Base-by-base conservation (phyloP, 805 yeast species). In the Zygoascus ofunaensis region DNA sequence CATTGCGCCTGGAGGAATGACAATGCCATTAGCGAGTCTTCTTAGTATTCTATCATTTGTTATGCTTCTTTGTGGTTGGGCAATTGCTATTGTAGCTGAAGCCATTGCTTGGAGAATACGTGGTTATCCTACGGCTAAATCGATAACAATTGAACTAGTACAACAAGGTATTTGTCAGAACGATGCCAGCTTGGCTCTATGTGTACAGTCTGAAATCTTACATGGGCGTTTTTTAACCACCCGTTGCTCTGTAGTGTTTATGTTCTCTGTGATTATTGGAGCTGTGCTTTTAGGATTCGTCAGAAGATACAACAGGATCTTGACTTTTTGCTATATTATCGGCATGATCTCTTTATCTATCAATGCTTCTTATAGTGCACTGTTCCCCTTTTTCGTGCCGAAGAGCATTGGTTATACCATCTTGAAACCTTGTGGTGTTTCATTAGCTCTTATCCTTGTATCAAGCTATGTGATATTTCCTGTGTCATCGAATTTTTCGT, bases 381-480 rank as follows among this genome's bases (percentile, higher is more conserved):
- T 53, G 26, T 21, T 53, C 24, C 64, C 64, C 0, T 47, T 44
- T n/a, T 59, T 57, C 15, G 26, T 18, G 7, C 42, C 42, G 8
- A 51, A 52, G 50, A 21, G 37, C 7, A 39, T 39, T 15, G 46
- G 46, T 3, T 40, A 51, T 2, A 40, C 49, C 18, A 36, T 50
- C 5, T 3, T 52, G 12, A 52, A 55, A 26, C 62, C 64, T 1
- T 45, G 53, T 47, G 55, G 56, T 5, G 34, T 61, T 34, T 54
- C 55, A 2, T 44, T 56, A 14, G 55, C 58, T 0, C 41, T 56
- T 5, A 43, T 52, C 17, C 41, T 57, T 28, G 45, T 50, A 5
- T 50, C 50, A 1, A 47, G 59, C 4, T 7, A 49, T 14, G 15
- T 61, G 5, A 45, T 60, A 2, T 53, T 54, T 33, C 65, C 65